Percentiles rank a stretch among this genome's conserved stretches.
These are phyloP conservation scores for Phytophthora sp. DNA, from an alignment of 352 stramenopile species.

Conservation along the genomic window DNA sequence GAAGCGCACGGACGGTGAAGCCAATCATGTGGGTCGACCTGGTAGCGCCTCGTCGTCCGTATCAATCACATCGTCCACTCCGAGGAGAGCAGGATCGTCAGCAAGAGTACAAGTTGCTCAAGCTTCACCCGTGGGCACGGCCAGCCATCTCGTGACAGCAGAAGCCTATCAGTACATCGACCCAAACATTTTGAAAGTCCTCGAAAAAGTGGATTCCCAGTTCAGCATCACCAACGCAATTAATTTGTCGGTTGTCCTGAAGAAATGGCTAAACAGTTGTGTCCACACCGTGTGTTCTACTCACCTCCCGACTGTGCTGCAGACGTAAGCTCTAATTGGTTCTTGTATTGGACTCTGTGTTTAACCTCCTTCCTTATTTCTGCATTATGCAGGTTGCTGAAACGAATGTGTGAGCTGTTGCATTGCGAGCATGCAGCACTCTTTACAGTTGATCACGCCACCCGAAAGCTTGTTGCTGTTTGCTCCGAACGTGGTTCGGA, in stretches of 20 bases:
- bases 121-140: neutral
- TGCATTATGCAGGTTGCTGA: constrained; percentile 36
- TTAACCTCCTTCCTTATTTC: neutral
- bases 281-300: constrained; percentile 64
- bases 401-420: constrained; percentile 62
- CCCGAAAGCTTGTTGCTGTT: constrained; percentile 38
- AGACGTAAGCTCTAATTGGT: too few species aligned
- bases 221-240: constrained; percentile 88
- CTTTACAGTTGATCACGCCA: constrained; percentile 60
- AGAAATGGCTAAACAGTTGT: constrained; percentile 80
- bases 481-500: constrained; percentile 52
- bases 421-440: constrained; percentile 76
- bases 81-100: constrained; percentile 9
- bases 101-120: constrained; percentile 14
- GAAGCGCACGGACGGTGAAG: neutral
- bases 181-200: constrained; percentile 78
- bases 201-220: constrained; percentile 86
- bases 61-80: constrained; percentile 25
- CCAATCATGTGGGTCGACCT: constrained; percentile 10
- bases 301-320: constrained; percentile 45
- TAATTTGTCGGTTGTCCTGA: constrained; percentile 61
- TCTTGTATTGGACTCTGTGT: constrained; percentile 10
- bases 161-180: constrained; percentile 78
- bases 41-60: constrained; percentile 22
- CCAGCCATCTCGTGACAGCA: constrained; percentile 38